A percentile compares a stretch with the other conserved stretches of the same genome.
Conservation (phyloP, 805 yeast genomes). For the Candida broadrunensis region DNA sequence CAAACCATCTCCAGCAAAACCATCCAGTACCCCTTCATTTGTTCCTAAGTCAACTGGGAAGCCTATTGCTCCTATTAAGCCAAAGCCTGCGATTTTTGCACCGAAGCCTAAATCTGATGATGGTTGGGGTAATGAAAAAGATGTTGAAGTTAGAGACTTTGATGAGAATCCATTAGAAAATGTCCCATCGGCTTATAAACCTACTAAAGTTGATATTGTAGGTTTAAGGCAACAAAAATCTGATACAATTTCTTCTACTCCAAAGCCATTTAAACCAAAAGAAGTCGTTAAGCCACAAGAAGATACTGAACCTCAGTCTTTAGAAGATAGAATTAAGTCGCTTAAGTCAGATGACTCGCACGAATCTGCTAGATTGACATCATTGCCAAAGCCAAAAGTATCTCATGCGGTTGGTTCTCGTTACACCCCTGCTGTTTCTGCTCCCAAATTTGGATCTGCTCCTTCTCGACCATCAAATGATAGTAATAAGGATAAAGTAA, state of each 20-base stretch:
- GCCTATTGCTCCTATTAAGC: slow-evolving; percentile 31
- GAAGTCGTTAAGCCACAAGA: slow-evolving; percentile 26
- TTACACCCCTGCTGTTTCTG: slow-evolving; percentile 28
- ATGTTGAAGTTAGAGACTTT: slow-evolving; percentile 54
- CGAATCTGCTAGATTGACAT: slow-evolving; percentile 47
- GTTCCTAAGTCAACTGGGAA: slow-evolving; percentile 39
- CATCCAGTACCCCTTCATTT: slow-evolving; percentile 20
- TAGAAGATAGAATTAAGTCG: slow-evolving; percentile 43
- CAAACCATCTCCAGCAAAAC: slow-evolving; percentile 28
- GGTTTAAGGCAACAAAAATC: slow-evolving; percentile 50
- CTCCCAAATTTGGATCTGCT: slow-evolving; percentile 32
- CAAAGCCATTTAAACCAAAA: slow-evolving; percentile 19
- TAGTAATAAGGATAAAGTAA: slow-evolving; percentile 42
- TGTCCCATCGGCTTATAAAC: slow-evolving; percentile 62
- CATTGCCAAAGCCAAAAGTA: slow-evolving; percentile 63
- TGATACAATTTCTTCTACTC: slow-evolving; percentile 43
- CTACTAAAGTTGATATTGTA: slow-evolving; percentile 59
- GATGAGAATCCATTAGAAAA: slow-evolving; percentile 46
- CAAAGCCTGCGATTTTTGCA: slow-evolving; percentile 30
- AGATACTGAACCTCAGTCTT: slow-evolving; percentile 47
- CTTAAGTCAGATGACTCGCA: slow-evolving; percentile 30
- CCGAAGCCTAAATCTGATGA: slow-evolving; percentile 37
- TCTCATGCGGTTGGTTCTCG: slow-evolving; percentile 49
- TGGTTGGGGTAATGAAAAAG: slow-evolving; percentile 73
- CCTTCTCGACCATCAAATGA: slow-evolving; percentile 28